Evolutionary conservation across 2,329 filamentous ascomycete species (phyloP).

Genomic region (Fusarium xyrophilum): DNA sequence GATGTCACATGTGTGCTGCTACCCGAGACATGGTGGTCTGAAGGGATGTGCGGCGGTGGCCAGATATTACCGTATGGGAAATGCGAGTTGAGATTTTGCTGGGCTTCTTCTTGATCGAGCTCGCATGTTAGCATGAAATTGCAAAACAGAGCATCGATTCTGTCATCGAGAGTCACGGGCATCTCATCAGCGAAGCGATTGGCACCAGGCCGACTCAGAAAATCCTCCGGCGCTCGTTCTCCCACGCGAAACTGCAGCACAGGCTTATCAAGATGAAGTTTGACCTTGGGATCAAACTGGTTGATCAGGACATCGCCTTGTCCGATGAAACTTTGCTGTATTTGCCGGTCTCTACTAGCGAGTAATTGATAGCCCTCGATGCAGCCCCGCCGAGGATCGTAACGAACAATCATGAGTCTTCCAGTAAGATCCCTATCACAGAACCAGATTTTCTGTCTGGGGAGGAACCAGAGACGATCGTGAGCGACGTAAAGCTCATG

Average conservation of each 20-base stretch:
- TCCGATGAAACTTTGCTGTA: conserved; percentile 68
- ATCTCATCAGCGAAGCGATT: conserved; percentile 58
- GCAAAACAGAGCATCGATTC: conserved; percentile 62
- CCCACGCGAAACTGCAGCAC: conserved; percentile 62
- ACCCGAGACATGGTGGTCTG: conserved; percentile 57
- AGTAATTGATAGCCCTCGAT: conserved; percentile 84
- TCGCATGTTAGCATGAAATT: conserved; percentile 72
- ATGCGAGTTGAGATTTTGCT: conserved; percentile 39
- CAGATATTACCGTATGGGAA: conserved; percentile 68
- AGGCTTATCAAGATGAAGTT: conserved; percentile 77
- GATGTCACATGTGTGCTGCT: conserved; percentile 40
- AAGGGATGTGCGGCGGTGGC: conserved; percentile 77
- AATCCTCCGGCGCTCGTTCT: background rate
- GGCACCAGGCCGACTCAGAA: conserved; percentile 31
- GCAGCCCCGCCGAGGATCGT: conserved; percentile 72
- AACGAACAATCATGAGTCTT: conserved; percentile 77
- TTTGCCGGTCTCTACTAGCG: conserved; percentile 64
- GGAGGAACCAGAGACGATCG: conserved; percentile 84
- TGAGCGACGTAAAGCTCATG: conserved; percentile 76
- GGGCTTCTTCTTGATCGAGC: conserved; percentile 47
- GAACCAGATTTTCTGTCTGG: conserved; percentile 85
- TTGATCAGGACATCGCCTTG: conserved; percentile 73
- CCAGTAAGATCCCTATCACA: conserved; percentile 76
- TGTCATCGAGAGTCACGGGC: conserved; percentile 59
- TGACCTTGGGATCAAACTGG: conserved; percentile 72